phyloP scores from a whole-genome alignment of 2,329 filamentous ascomycete genomes.

The Aspergillus transmontanensis region DNA sequence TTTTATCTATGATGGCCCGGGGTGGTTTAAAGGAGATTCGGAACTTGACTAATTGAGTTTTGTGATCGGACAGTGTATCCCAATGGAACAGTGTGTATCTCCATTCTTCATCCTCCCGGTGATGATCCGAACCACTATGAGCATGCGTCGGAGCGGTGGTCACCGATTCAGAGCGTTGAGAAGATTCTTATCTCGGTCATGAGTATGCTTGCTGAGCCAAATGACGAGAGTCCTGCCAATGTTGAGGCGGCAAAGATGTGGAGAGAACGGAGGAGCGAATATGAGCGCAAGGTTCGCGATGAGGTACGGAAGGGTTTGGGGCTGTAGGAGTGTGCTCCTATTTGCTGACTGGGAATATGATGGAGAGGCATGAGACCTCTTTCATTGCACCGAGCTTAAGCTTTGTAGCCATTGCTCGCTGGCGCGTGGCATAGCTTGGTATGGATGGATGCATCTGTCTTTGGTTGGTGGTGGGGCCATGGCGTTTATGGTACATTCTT shows the following conservation, averaged over 20 bases:
- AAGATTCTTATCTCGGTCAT: constrained; percentile 97
- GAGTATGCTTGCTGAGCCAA: constrained; percentile 97
- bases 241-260: constrained; percentile 97
- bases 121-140: constrained; percentile 99
- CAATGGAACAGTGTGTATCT: constrained; percentile 92
- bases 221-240: constrained; percentile 95
- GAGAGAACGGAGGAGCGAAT: constrained; percentile 80
- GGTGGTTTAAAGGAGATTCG: background rate
- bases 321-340: constrained; percentile 53
- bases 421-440: background rate
- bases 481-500: constrained; percentile 5
- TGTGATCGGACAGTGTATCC: constrained; percentile 70
- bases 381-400: background rate
- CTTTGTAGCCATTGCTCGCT: background rate
- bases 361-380: background rate
- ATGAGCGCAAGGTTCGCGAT: constrained; percentile 81
- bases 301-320: constrained; percentile 80
- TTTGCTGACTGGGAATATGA: background rate
- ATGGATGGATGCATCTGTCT: background rate
- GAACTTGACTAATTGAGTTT: background rate
- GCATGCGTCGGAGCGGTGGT: constrained; percentile 93
- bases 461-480: background rate
- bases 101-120: constrained; percentile 93
- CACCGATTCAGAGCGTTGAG: constrained; percentile 93
- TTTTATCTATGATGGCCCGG: constrained; percentile 2